These are phyloP conservation scores for Verticillium isaacii DNA, from an alignment of 2,329 filamentous ascomycete genomes.

Conservation along the genomic window DNA sequence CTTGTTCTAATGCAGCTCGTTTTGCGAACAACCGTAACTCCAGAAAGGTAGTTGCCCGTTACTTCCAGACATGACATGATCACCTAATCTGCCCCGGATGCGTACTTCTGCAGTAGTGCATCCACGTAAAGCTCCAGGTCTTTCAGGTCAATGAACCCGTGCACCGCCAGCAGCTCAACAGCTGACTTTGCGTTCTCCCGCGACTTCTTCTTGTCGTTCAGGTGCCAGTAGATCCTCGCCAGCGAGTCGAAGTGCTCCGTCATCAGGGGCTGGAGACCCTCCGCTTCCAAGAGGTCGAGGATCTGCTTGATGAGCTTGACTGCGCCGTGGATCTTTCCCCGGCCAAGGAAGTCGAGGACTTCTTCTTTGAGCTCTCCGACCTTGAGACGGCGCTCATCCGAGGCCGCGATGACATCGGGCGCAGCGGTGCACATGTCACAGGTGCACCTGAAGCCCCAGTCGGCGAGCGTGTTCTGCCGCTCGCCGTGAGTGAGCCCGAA, in stretches of 20 bases:
- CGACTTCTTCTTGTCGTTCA: neutral
- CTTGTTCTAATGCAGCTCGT: too few species aligned
- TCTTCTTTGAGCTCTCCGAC: constrained; percentile 17
- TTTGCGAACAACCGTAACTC: too few species aligned
- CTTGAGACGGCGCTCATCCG: constrained; percentile 21
- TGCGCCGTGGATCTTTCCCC: constrained; percentile 16
- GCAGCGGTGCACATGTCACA: constrained; percentile 21
- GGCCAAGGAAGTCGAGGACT: constrained; percentile 16
- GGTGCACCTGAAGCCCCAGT: constrained; percentile 24
- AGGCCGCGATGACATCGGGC: constrained; percentile 19
- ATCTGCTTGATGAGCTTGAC: constrained; percentile 18
- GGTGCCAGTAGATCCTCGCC: constrained; percentile 9
- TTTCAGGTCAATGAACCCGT: constrained; percentile 1
- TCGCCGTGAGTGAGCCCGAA: constrained; percentile 18
- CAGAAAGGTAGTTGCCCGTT: too few species aligned
- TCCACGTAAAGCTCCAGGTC: neutral
- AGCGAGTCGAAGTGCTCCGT: constrained; percentile 22
- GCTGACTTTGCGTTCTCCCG: neutral
- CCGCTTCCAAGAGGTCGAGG: constrained; percentile 17
- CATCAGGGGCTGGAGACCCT: constrained; percentile 19
- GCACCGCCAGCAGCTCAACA: neutral
- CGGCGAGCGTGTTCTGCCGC: constrained; percentile 16
- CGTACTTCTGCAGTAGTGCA: neutral
- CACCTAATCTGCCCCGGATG: neutral
- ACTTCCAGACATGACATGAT: too few species aligned